phyloP scores from a whole-genome alignment of 2,329 filamentous ascomycete species.

The Helminthosporium solani region DNA sequence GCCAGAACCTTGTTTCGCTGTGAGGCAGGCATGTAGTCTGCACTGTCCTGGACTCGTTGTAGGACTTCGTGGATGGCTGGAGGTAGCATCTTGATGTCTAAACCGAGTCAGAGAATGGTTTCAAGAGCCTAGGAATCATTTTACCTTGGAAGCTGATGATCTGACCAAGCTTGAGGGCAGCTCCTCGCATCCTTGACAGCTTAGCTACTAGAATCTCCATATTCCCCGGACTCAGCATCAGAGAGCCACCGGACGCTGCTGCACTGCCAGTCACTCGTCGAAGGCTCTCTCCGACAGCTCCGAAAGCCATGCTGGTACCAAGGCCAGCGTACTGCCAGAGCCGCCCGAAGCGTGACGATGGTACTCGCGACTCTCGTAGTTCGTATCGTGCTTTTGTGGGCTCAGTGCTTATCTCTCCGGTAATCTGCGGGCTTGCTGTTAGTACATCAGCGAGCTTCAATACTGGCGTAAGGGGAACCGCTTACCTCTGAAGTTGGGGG shows the following conservation, averaged over 20 bases:
- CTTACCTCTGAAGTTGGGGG: slow-evolving; percentile 32
- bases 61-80: slow-evolving; percentile 83
- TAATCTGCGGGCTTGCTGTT: slow-evolving; percentile 44
- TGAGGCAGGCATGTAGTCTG: slow-evolving; percentile 96
- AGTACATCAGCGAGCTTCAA: slow-evolving; percentile 47
- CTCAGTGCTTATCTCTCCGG: slow-evolving; percentile 24
- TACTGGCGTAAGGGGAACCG: background rate
- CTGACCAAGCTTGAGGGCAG: slow-evolving; percentile 94
- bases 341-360: slow-evolving; percentile 80
- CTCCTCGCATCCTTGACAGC: slow-evolving; percentile 92
- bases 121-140: slow-evolving; percentile 4
- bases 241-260: slow-evolving; percentile 61
- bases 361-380: slow-evolving; percentile 85
- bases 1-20: slow-evolving; percentile 84
- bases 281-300: slow-evolving; percentile 81
- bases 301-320: slow-evolving; percentile 92
- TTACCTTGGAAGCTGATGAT: slow-evolving; percentile 91
- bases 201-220: slow-evolving; percentile 92
- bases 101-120: background rate
- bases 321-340: slow-evolving; percentile 95
- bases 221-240: slow-evolving; percentile 85
- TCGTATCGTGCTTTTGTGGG: slow-evolving; percentile 56
- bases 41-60: slow-evolving; percentile 91
- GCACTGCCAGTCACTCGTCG: slow-evolving; percentile 74
- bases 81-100: slow-evolving; percentile 90